These are phyloP conservation scores for Lithospermum erythrorhizon DNA, from an alignment of 257 asterid species.

Conservation along the genomic window DNA sequence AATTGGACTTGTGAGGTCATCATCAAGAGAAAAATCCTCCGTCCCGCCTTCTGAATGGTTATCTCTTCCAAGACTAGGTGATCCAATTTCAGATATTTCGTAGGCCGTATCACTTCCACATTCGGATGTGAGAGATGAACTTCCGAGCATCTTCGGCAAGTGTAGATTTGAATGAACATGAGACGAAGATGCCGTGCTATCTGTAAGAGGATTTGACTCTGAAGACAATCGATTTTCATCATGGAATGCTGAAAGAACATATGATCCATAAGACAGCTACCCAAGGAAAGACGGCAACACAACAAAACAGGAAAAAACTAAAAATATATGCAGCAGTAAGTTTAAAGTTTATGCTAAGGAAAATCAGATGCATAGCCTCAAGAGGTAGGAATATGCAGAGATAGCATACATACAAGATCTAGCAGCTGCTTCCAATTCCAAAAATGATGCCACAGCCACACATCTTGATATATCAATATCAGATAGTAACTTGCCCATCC, in stretches of 20 bases:
- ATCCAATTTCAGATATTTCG: slow-evolving; percentile 79
- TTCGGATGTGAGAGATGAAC: slow-evolving; percentile 65
- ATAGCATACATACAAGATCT: slow-evolving; percentile 60
- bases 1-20: slow-evolving; percentile 59
- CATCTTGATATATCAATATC: slow-evolving; percentile 86
- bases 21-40: slow-evolving; percentile 63
- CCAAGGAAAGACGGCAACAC: background rate
- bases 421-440: slow-evolving; percentile 97
- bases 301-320: slow-evolving; percentile 6
- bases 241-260: slow-evolving; percentile 62
- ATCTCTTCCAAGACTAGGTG: slow-evolving; percentile 66
- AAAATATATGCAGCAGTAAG: slow-evolving; percentile 9
- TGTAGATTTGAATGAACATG: slow-evolving; percentile 40
- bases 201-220: slow-evolving; percentile 32
- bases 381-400: slow-evolving; percentile 5
- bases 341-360: background rate
- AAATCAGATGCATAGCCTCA: slow-evolving; percentile 1
- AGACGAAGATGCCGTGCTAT: slow-evolving; percentile 31
- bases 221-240: slow-evolving; percentile 56
- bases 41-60: slow-evolving; percentile 69
- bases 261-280: slow-evolving; percentile 10
- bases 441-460: slow-evolving; percentile 74
- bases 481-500: slow-evolving; percentile 82
- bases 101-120: slow-evolving; percentile 88
- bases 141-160: slow-evolving; percentile 38